A percentile compares a stretch with the other conserved stretches of the same genome.
Conservation (phyloP, 2,329 filamentous ascomycete species). For the Ascocoryne sarcoides region DNA sequence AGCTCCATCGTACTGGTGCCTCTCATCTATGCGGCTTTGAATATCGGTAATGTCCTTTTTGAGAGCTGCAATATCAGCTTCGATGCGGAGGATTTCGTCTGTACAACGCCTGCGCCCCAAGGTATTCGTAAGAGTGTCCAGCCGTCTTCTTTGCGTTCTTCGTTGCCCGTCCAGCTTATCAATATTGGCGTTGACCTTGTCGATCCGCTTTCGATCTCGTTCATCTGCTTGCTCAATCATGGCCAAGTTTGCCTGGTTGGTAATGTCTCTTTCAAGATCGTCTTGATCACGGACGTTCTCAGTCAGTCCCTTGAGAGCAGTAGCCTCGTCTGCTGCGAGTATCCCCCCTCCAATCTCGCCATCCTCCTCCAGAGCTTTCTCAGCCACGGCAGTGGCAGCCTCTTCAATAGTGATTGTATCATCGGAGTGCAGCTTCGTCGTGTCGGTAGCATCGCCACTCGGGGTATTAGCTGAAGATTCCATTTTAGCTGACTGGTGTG, state of each 20-base stretch:
- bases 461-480: too few relatives aligned
- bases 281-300: conserved; percentile 74
- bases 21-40: conserved; percentile 67
- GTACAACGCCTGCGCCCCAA: conserved; percentile 37
- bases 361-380: conserved; percentile 13
- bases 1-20: conserved; percentile 47
- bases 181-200: conserved; percentile 45
- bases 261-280: conserved; percentile 83
- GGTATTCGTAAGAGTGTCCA: conserved; percentile 43
- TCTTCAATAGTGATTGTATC: conserved; percentile 19
- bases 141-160: conserved; percentile 46
- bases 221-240: conserved; percentile 55
- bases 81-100: conserved; percentile 27
- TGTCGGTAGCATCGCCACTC: neutral
- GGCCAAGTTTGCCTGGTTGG: conserved; percentile 49
- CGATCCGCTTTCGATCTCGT: conserved; percentile 53
- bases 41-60: conserved; percentile 73
- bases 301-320: conserved; percentile 48
- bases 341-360: conserved; percentile 4
- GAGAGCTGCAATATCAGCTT: conserved; percentile 34
- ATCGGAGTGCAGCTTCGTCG: conserved; percentile 13
- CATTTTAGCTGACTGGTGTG: too few relatives aligned
- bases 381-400: conserved; percentile 15
- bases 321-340: conserved; percentile 23
- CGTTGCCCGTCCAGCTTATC: conserved; percentile 58